Percentiles rank a stretch among this genome's conserved stretches.
phyloP scores from a whole-genome alignment of 1,284 basidiomycete species.

The Puccinia triticina region DNA sequence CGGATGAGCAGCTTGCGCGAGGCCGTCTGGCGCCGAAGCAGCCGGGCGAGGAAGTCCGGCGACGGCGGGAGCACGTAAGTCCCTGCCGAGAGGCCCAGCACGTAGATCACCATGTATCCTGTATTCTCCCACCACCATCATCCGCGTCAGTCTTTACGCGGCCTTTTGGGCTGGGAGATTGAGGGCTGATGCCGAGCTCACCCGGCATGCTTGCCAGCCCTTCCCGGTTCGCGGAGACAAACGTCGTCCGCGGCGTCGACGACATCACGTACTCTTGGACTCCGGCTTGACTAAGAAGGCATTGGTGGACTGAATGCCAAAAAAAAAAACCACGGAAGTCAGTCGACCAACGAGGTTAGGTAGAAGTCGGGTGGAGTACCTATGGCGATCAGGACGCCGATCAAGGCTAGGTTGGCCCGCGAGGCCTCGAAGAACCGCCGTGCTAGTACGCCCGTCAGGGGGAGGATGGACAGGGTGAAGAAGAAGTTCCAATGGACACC shows the following conservation, averaged over 20 bases:
- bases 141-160: not conserved
- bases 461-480: conserved; percentile 82
- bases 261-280: conserved; percentile 70
- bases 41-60: conserved; percentile 67
- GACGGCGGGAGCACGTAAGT: conserved; percentile 77
- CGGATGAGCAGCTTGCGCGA: conserved; percentile 20
- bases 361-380: no score
- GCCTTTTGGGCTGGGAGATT: not conserved
- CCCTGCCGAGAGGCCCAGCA: conserved; percentile 80
- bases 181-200: no score
- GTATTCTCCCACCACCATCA: conserved; percentile 6
- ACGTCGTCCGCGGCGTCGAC: conserved; percentile 66
- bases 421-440: conserved; percentile 67
- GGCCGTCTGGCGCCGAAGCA: conserved; percentile 37
- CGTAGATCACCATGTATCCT: conserved; percentile 89
- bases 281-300: conserved; percentile 66
- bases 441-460: conserved; percentile 72
- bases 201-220: conserved; percentile 80
- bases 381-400: conserved; percentile 70
- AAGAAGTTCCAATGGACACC: conserved; percentile 99
- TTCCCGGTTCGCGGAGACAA: conserved; percentile 87
- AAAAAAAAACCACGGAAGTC: no score
- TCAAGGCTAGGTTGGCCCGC: conserved; percentile 67
- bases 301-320: conserved; percentile 69
- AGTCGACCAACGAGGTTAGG: no score